Evolutionary conservation across 306 rosid genomes (phyloP), one percentile per base, ranked within the genome.

Genomic region (Trifolium subterraneum): DNA sequence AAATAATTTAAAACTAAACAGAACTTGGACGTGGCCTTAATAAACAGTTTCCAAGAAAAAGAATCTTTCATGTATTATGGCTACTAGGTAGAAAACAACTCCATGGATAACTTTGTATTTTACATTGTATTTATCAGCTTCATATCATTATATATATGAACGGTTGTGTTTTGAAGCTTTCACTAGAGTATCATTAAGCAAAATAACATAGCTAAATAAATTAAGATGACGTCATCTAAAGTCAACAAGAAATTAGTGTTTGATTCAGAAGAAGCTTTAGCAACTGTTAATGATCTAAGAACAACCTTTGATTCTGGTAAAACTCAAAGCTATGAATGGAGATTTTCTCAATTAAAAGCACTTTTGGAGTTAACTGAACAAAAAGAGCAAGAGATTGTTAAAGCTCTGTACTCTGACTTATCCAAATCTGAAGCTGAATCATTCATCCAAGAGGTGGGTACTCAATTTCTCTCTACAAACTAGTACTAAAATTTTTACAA

Each of bases 261-360:
- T 18, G 84, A 78, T 68, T 62, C 83, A 25, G 82, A 81, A 62
- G 87, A 65, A 29, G 89, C 86, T 42, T 64, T 74, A 35, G 31
- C 44, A 10, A 48, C 77, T 80, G 86, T 81, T 35, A 73, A 63
- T 62, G 82, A 82, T 58, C 64, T 87, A 27, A 79, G 89, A 76
- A 76, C 5, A 9, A 45, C 78, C 50, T 86, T 69, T 61, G 67
- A 39, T 13, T 77, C 89, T 2, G 87, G 88, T 0, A 79, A 80
- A 50, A 89, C 91, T 10, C 81, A 79, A 12, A 78, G 89, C 75
- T 85, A 81, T 10, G 80, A 80, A 52, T 89, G 94, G 94, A 85
- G 94, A 73, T 27, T 1, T 29, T 81, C 91, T 6, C 91, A 89
- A 81, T 23, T 89, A 72, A 82, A 83, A 70, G 79, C 61, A 0